Conservation (phyloP, 306 rosid genomes). For the Lotus japonicus region DNA sequence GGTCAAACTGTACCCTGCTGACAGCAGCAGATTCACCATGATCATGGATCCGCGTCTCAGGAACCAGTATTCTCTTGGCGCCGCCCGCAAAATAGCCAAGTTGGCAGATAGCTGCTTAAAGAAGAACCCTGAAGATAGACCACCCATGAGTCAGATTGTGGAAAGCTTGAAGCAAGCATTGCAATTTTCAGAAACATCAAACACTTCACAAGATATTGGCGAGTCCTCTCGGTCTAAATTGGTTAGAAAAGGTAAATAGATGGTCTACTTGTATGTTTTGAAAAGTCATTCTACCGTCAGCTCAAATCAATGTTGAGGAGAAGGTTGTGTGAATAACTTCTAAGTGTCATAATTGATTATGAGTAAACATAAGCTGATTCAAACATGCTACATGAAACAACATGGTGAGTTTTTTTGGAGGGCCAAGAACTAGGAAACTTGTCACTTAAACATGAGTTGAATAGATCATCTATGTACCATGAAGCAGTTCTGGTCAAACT, state of each 20-base stretch:
- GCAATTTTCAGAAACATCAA: constrained; percentile 39
- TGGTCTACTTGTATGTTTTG: background rate
- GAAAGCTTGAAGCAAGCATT: constrained; percentile 64
- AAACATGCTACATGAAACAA: no score
- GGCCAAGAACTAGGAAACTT: background rate
- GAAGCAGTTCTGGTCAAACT: constrained; percentile 4
- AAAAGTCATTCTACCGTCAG: no score
- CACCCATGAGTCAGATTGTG: constrained; percentile 67
- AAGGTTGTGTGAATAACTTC: no score
- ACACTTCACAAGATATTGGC: constrained; percentile 23
- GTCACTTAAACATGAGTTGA: background rate
- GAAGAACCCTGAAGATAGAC: constrained; percentile 82
- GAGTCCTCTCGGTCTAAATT: constrained; percentile 38
- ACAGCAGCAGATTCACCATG: constrained; percentile 49
- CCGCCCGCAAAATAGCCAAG: constrained; percentile 64
- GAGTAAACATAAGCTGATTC: no score
- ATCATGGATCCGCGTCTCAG: constrained; percentile 72
- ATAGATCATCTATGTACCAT: background rate
- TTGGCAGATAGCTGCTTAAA: constrained; percentile 72
- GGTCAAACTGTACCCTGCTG: constrained; percentile 80
- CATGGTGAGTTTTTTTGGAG: background rate
- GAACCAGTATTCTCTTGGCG: constrained; percentile 39
- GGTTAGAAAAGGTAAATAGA: constrained; percentile 33
- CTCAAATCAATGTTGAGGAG: no score
- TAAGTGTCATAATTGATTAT: no score